Evolutionary conservation across 345 rosid genomes (phyloP), one percentile per base, ranked within the genome.

Genomic region (Aethionema arabicum): DNA sequence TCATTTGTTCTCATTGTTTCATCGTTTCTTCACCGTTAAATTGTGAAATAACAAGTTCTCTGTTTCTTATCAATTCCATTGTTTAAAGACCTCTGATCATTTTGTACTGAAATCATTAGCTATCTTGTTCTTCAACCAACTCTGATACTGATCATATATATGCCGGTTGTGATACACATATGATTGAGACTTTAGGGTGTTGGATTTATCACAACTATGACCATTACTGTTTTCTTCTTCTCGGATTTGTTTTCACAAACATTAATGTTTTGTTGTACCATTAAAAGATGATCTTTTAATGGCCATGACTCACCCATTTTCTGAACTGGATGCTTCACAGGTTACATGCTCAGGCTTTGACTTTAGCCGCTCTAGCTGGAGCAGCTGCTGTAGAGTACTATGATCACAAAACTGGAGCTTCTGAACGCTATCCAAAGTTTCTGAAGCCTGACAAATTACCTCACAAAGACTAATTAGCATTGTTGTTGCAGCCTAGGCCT

Each of bases 341-440:
- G 95, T 73, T 93, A 67, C 95, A 93, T 5, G 99, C 99, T 0
- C 96, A 93, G 77, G 97, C 90, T 7, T 76, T 93, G 46, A 90
- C 96, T 0, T 79, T 93, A 53, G 96, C 90, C 8, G 97, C 99
- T 7, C 69, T 93, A 4, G 96, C 87, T 31, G 99, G 99, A 54
- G 97, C 96, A 67, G 99, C 96, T 0, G 74, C 70, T 8, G 97
- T 85, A 0, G 99, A 93, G 74, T 90, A 81, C 79, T 84, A 83
- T 15, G 99, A 93, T 53, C 97, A 80, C 63, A 80, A 78, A 42
- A 39, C 74, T 9, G 85, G 81, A 59, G 48, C 70, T 2, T 76
- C 88, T 74, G 86, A 86, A 4, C 78, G 77, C 4, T 83, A 79
- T 42, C 73, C 92, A 0, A 80, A 78, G 29, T 77, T 58, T 72